Evolutionary conservation across 2,329 filamentous ascomycete genomes (phyloP).

Genomic region (Diplocarpon mali): DNA sequence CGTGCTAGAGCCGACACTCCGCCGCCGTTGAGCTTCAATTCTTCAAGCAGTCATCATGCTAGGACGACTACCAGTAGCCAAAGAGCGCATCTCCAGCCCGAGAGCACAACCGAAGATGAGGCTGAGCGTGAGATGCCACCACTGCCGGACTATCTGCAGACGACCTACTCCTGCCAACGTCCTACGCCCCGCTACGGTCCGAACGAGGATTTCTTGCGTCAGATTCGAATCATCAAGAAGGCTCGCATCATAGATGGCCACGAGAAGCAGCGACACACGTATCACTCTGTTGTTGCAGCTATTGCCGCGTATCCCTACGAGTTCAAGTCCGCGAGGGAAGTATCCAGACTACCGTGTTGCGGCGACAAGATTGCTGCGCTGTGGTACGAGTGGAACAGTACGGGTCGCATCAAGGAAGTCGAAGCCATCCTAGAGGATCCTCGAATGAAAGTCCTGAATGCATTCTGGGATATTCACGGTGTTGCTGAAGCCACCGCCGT

Average conservation of each 20-base stretch:
- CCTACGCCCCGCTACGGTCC: conserved; percentile 57
- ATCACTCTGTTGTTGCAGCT: conserved; percentile 75
- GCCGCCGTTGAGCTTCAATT: conserved; percentile 15
- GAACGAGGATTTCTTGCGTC: conserved; percentile 64
- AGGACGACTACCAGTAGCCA: conserved; percentile 3
- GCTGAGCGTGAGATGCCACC: conserved; percentile 54
- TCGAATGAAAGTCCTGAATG: conserved; percentile 50
- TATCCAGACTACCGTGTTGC: conserved; percentile 60
- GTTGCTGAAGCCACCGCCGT: conserved; percentile 72
- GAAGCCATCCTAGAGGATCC: conserved; percentile 50
- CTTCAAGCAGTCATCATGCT: conserved; percentile 9
- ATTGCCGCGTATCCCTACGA: conserved; percentile 64
- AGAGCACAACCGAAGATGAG: conserved; percentile 73
- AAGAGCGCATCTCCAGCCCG: conserved; percentile 40
- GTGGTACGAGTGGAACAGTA: conserved; percentile 61
- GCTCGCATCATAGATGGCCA: conserved; percentile 63
- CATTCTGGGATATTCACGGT: conserved; percentile 86
- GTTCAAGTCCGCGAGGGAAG: conserved; percentile 28
- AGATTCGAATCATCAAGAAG: conserved; percentile 64
- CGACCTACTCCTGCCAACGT: conserved; percentile 71
- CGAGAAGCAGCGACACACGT: conserved; percentile 71
- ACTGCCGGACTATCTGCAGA: conserved; percentile 54
- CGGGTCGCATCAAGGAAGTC: conserved; percentile 51
- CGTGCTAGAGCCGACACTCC: conserved; percentile 21
- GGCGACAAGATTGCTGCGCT: conserved; percentile 67